phyloP scores from a whole-genome alignment of 2,329 filamentous ascomycete species.

The Penicillium thymicola region DNA sequence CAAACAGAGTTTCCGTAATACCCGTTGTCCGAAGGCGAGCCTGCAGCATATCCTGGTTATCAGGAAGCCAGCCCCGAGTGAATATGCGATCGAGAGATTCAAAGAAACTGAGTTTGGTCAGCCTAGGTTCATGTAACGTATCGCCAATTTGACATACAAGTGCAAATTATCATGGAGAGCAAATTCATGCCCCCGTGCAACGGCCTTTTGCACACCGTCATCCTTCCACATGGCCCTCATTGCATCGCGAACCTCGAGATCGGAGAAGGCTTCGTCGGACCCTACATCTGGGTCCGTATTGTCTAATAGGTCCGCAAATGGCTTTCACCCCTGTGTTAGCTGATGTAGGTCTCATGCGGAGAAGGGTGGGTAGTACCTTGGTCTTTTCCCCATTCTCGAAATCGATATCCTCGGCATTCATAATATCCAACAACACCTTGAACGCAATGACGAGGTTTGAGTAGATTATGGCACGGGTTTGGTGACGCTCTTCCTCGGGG shows the following conservation, averaged over 20 bases:
- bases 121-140: conserved; percentile 1
- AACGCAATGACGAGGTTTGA: conserved; percentile 92
- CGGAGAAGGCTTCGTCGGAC: conserved; percentile 74
- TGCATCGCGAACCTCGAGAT: conserved; percentile 60
- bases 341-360: conserved; percentile 7
- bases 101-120: conserved; percentile 65
- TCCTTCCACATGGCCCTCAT: conserved; percentile 85
- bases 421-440: conserved; percentile 84
- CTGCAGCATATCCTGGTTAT: conserved; percentile 90
- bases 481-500: conserved; percentile 80
- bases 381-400: conserved; percentile 74
- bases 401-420: conserved; percentile 76
- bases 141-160: conserved; percentile 62
- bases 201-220: conserved; percentile 77
- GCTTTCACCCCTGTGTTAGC: conserved; percentile 48
- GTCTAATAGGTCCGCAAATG: conserved; percentile 72
- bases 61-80: conserved; percentile 75
- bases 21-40: conserved; percentile 88
- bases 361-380: conserved; percentile 56
- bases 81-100: conserved; percentile 72
- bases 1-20: conserved; percentile 93
- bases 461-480: conserved; percentile 94
- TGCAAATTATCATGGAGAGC: conserved; percentile 91
- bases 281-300: conserved; percentile 74
- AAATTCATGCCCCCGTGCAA: conserved; percentile 92